phyloP scores from a whole-genome alignment of 345 rosid genomes.

The Diplotaxis tenuifolia region DNA sequence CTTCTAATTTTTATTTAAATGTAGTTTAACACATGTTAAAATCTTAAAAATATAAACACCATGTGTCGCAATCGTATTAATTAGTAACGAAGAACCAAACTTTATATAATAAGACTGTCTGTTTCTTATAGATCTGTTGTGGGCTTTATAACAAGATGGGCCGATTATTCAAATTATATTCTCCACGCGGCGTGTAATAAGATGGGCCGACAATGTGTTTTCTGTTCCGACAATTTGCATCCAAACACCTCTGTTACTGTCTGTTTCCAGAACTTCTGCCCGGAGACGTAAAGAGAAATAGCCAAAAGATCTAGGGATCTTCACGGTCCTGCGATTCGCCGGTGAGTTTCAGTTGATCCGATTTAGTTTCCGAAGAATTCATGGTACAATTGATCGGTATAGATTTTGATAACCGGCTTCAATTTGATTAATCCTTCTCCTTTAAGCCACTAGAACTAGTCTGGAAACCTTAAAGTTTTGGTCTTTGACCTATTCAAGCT shows the following conservation, averaged over 20 bases:
- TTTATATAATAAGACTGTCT: too few relatives aligned
- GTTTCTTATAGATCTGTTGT: neutral
- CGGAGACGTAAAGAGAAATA: neutral
- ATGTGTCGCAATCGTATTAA: too few relatives aligned
- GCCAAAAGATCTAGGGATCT: neutral
- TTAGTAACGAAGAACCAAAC: too few relatives aligned
- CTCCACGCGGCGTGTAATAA: neutral
- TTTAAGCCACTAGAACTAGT: neutral
- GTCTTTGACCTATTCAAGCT: conserved; percentile 3
- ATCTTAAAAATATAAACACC: too few relatives aligned
- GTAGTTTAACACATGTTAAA: too few relatives aligned
- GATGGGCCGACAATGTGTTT: neutral
- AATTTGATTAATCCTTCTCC: neutral
- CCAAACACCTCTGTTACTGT: neutral
- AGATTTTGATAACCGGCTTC: conserved; percentile 12
- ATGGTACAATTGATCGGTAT: neutral
- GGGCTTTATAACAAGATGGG: conserved; percentile 6
- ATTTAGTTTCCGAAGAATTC: neutral
- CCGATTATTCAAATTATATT: neutral
- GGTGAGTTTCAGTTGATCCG: conserved; percentile 7
- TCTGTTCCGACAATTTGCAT: neutral
- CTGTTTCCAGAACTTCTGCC: neutral
- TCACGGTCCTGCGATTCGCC: conserved; percentile 10
- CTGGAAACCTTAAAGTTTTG: neutral
- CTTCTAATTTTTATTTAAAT: too few relatives aligned